phyloP scores from a whole-genome alignment of 2,329 filamentous ascomycete genomes.

The Sarocladium oryzae region DNA sequence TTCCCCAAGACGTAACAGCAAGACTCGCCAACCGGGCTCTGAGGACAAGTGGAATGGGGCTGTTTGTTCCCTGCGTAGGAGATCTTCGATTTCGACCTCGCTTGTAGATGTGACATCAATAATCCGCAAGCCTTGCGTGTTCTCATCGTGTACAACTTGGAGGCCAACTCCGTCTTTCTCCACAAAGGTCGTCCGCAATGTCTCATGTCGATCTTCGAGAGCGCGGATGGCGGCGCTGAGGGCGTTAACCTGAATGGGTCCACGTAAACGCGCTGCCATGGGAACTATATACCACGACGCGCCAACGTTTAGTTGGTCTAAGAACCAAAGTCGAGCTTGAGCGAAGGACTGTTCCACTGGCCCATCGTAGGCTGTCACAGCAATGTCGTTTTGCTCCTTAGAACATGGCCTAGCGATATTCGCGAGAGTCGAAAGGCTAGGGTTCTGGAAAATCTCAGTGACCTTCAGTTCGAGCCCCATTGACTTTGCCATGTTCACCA shows the following conservation, averaged over 20 bases:
- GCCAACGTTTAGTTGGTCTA: constrained; percentile 16
- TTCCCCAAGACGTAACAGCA: constrained; percentile 11
- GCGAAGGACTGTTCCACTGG: constrained; percentile 17
- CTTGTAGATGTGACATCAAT: not conserved
- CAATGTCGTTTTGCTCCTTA: not conserved
- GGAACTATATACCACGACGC: constrained; percentile 15
- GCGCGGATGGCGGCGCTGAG: constrained; percentile 12
- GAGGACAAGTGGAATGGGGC: constrained; percentile 17
- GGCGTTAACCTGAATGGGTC: constrained; percentile 13
- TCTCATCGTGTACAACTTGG: not conserved
- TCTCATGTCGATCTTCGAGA: constrained; percentile 16
- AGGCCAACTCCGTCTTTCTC: constrained; percentile 9
- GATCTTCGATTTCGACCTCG: not conserved
- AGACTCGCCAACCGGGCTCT: constrained; percentile 18
- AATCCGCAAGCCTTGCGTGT: not conserved
- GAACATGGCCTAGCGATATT: no score
- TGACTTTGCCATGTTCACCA: not conserved
- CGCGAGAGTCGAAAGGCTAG: not conserved
- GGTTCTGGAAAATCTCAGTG: constrained; percentile 5
- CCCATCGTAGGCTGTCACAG: not conserved
- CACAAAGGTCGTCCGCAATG: constrained; percentile 16
- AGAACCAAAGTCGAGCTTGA: constrained; percentile 18
- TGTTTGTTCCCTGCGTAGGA: constrained; percentile 12
- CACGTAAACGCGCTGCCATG: constrained; percentile 12
- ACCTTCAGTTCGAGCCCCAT: not conserved